phyloP scores from a whole-genome alignment of 78 protist genomes.

The Pigoraptor vietnamica region DNA sequence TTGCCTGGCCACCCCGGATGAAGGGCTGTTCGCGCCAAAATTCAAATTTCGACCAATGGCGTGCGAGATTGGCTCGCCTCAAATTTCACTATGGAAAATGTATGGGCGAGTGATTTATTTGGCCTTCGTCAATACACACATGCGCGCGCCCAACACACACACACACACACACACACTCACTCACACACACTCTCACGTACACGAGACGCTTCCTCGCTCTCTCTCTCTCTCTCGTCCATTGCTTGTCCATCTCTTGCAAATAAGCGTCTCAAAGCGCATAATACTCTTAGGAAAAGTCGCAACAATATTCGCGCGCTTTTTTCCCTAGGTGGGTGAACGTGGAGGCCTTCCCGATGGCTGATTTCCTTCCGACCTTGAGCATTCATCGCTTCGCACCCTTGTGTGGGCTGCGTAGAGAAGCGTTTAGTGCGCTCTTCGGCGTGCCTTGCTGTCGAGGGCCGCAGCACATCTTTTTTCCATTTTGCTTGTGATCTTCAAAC shows the following conservation, averaged over 20 bases:
- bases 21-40: neutral
- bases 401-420: no score
- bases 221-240: no score
- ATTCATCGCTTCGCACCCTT: no score
- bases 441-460: no score
- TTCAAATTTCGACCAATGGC: neutral
- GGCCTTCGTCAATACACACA: neutral
- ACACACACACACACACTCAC: neutral
- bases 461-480: no score
- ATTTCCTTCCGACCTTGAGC: no score
- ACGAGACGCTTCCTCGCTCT: neutral
- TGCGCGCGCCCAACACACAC: neutral
- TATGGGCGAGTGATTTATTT: neutral
- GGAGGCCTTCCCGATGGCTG: no score
- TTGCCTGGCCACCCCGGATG: neutral
- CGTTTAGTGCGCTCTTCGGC: no score
- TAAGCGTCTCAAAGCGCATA: neutral
- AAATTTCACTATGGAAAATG: neutral
- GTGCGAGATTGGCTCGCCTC: neutral
- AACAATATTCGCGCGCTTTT: no score
- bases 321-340: no score
- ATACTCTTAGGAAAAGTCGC: no score
- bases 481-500: no score
- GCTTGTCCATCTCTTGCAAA: neutral
- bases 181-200: neutral